phyloP scores from a whole-genome alignment of 163 green algal species.

The Volvox carteri region DNA sequence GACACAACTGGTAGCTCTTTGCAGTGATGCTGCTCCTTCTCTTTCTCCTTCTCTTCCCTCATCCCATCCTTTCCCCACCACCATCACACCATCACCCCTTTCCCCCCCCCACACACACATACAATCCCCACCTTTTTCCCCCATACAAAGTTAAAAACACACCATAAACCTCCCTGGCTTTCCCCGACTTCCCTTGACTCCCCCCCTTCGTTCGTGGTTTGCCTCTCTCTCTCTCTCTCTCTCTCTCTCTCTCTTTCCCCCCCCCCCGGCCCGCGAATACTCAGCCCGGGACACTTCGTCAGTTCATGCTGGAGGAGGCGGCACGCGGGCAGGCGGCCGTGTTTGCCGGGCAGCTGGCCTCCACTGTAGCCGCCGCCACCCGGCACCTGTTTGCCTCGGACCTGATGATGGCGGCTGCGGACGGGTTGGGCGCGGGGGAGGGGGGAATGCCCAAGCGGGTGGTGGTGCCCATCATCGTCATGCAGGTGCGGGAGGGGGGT shows the following conservation, averaged over 20 bases:
- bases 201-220: too few species aligned
- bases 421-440: slow-evolving; percentile 37
- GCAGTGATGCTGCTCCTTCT: too few species aligned
- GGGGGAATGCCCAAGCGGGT: slow-evolving; percentile 41
- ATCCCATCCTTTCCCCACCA: background rate
- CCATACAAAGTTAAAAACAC: background rate
- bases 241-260: background rate
- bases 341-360: slow-evolving; percentile 52
- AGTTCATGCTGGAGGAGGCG: slow-evolving; percentile 48
- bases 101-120: background rate
- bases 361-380: slow-evolving; percentile 22
- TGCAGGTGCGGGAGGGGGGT: background rate
- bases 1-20: too few species aligned
- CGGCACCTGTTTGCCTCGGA: slow-evolving; percentile 40
- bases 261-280: background rate
- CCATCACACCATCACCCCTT: background rate
- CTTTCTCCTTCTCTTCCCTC: background rate
- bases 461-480: slow-evolving; percentile 33
- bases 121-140: too few species aligned
- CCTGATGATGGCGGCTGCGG: slow-evolving; percentile 22
- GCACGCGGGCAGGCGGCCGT: slow-evolving; percentile 25
- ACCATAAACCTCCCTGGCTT: background rate
- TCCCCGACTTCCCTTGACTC: too few species aligned
- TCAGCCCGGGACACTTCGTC: slow-evolving; percentile 25
- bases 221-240: too few species aligned